Evolutionary conservation across 352 stramenopile species (phyloP), one percentile per base, ranked within the genome.

Genomic region (Globisporangium acanthophoron): DNA sequence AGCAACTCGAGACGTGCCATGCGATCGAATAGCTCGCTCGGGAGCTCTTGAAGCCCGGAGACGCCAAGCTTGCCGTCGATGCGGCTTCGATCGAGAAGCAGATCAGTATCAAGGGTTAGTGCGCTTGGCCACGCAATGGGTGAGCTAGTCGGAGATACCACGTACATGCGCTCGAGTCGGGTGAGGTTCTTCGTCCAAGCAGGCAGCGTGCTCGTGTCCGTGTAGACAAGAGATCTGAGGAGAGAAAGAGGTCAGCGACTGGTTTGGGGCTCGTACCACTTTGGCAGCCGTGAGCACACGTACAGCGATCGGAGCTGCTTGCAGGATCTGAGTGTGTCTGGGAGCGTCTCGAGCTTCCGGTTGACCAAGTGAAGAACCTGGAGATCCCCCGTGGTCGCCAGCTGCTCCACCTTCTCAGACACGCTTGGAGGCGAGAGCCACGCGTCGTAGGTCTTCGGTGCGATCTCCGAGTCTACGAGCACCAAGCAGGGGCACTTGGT

Each of bases 141-240:
- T 27, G 24, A 27, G 24, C 24, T 27, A 27, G 24, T 27, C 24
- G 24, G 1, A 27, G 9, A 39, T 13, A 18, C 40, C 27, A 62
- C 46, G 55, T 63, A 69, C 53, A 84, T 12, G 44, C 67, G 74
- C 51, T 81, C 62, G 13, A 84, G 70, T 1, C 67, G 56, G 0
- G 61, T 59, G 40, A 72, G 65, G 5, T 70, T 41, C 29, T 65
- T 78, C 40, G 62, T 64, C 71, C 74, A 79, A 2, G 37, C 46
- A 6, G 74, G 70, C 15, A 84, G n/a, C 5, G 54, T 65, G 13
- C 57, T 31, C 0, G 65, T 84, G 46, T 79, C 64, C 0, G 71
- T 74, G 49, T 84, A 77, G 3, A 76, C 62, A 16, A 85, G 56
- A 0, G 74, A 68, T 15, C 71, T 84, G 43, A 41, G 33, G 44